phyloP scores from a whole-genome alignment of 768 basidiomycete species.

The Suillus alpinus region DNA sequence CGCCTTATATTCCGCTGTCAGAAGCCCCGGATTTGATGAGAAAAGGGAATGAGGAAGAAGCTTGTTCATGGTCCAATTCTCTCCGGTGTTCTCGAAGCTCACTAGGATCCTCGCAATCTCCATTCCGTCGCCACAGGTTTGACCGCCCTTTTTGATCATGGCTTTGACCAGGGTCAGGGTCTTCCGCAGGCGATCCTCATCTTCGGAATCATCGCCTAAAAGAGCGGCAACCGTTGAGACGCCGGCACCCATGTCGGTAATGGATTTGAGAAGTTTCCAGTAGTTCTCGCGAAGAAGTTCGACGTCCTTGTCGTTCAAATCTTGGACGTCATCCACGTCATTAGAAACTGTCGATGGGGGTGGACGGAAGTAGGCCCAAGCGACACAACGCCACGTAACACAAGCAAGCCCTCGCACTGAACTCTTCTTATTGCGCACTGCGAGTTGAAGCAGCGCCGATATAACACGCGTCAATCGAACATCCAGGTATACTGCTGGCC shows the following conservation, averaged over 20 bases:
- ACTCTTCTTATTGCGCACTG: slow-evolving; percentile 61
- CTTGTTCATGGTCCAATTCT: slow-evolving; percentile 45
- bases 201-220: slow-evolving; percentile 39
- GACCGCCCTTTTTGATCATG: slow-evolving; percentile 57
- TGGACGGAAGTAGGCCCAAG: slow-evolving; percentile 67
- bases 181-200: slow-evolving; percentile 41
- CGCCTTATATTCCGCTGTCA: slow-evolving; percentile 49
- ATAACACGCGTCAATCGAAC: slow-evolving; percentile 43
- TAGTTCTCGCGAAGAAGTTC: slow-evolving; percentile 31
- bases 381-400: slow-evolving; percentile 61
- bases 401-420: slow-evolving; percentile 60
- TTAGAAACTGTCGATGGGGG: slow-evolving; percentile 27
- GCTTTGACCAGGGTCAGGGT: slow-evolving; percentile 47
- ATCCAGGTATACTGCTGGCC: slow-evolving; percentile 49
- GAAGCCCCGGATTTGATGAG: slow-evolving; percentile 52
- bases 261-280: slow-evolving; percentile 49
- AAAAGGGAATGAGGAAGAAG: slow-evolving; percentile 54
- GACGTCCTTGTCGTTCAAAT: slow-evolving; percentile 23
- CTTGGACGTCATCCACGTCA: slow-evolving; percentile 19
- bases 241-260: slow-evolving; percentile 60
- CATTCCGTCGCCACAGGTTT: slow-evolving; percentile 52
- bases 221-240: slow-evolving; percentile 54
- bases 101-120: slow-evolving; percentile 45
- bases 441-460: slow-evolving; percentile 48
- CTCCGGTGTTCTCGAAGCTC: slow-evolving; percentile 31